Percentiles rank a stretch among this genome's conserved stretches.
phyloP scores from a whole-genome alignment of 1,139 yeast species.

The Pichia terricola region DNA sequence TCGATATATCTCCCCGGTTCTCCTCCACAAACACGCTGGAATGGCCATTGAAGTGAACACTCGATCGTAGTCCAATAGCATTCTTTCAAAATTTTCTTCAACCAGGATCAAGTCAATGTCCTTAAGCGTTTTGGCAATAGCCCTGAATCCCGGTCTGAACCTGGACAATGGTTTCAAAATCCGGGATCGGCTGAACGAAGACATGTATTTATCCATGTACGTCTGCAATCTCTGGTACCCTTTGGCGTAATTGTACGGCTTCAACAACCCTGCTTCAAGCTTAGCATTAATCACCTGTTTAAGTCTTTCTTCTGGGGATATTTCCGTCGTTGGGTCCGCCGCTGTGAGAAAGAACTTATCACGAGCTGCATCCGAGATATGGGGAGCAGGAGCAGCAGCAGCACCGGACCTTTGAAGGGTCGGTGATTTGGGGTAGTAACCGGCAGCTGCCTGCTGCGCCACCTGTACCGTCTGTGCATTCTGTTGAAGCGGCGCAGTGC shows the following conservation, averaged over 20 bases:
- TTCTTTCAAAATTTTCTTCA: constrained; percentile 89
- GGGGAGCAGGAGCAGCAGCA: constrained; percentile 27
- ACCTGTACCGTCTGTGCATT: no score
- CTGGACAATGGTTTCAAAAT: constrained; percentile 78
- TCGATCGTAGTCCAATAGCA: constrained; percentile 87
- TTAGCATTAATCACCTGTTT: constrained; percentile 96
- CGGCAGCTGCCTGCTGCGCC: background rate
- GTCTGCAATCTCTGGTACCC: constrained; percentile 86
- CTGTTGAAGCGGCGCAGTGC: no score
- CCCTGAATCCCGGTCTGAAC: constrained; percentile 89
- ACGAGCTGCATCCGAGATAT: constrained; percentile 69
- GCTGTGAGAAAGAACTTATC: constrained; percentile 94
- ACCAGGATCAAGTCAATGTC: constrained; percentile 89
- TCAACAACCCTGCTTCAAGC: constrained; percentile 83
- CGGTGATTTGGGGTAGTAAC: constrained; percentile 1
- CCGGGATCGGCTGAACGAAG: constrained; percentile 73
- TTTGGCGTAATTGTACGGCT: constrained; percentile 89
- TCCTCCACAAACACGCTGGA: constrained; percentile 95
- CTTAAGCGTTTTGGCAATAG: constrained; percentile 81
- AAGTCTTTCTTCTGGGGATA: constrained; percentile 87
- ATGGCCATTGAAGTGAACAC: constrained; percentile 97
- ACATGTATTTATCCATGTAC: constrained; percentile 93
- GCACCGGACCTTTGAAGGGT: background rate
- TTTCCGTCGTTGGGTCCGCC: constrained; percentile 93
- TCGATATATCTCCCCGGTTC: constrained; percentile 93